A percentile compares a stretch with the other conserved stretches of the same genome.
These are phyloP conservation scores for Poa annua DNA, from an alignment of 176 grass and related monocot genomes.

Conservation along the genomic window DNA sequence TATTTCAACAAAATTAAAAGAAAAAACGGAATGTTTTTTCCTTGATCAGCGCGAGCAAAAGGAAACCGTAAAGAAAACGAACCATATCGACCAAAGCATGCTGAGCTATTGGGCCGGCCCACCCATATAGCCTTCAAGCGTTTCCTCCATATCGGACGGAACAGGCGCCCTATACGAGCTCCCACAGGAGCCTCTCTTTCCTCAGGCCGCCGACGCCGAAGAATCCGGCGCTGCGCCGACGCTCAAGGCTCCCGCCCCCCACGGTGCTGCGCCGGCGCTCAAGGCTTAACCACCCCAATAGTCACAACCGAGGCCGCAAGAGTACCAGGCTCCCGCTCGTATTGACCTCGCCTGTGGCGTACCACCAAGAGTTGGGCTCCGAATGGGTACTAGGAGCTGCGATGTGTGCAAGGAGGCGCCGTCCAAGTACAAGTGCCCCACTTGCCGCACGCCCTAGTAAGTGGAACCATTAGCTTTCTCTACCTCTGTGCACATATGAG, in stretches of 20 bases:
- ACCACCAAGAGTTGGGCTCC: background rate
- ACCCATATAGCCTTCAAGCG: too few relatives aligned
- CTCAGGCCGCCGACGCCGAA: background rate
- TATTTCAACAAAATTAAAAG: too few relatives aligned
- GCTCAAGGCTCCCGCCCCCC: background rate
- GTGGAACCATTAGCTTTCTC: constrained; percentile 21
- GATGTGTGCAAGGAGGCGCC: constrained; percentile 71
- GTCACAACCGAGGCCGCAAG: background rate
- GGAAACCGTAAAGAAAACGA: too few relatives aligned
- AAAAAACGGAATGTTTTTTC: too few relatives aligned
- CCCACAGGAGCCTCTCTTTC: background rate
- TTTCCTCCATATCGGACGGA: too few relatives aligned
- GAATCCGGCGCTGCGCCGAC: background rate
- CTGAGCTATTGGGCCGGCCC: too few relatives aligned
- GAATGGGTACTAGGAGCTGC: constrained; percentile 59
- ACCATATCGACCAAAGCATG: too few relatives aligned
- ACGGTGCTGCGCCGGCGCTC: background rate
- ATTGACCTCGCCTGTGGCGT: background rate
- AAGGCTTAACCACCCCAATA: background rate
- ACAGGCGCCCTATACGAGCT: too few relatives aligned
- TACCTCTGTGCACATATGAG: background rate
- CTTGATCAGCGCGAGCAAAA: too few relatives aligned
- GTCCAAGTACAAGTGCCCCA: constrained; percentile 93
- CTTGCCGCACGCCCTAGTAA: constrained; percentile 87
- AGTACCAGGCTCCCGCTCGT: background rate